These are phyloP conservation scores for Zhuliangozyma parablackwelliae DNA, from an alignment of 1,139 yeast genomes.

Conservation along the genomic window DNA sequence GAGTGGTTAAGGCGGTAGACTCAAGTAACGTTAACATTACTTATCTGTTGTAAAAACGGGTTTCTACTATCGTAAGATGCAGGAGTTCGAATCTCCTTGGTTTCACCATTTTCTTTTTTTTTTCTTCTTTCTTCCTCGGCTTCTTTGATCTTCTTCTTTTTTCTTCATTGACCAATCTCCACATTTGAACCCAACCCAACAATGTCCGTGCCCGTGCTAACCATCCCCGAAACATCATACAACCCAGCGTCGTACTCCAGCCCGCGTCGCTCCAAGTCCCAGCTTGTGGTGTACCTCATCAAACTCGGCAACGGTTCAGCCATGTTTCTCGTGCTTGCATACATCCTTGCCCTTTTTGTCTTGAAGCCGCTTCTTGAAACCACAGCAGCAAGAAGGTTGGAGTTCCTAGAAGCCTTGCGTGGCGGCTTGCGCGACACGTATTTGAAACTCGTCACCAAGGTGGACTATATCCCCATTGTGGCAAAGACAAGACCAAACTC, in stretches of 20 bases:
- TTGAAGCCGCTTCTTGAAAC: slow-evolving; percentile 36
- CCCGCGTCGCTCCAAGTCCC: slow-evolving; percentile 19
- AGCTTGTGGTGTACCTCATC: slow-evolving; percentile 25
- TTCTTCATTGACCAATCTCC: too few relatives aligned
- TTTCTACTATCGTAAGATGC: too few relatives aligned
- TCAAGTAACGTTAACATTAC: too few relatives aligned
- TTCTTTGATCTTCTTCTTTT: too few relatives aligned
- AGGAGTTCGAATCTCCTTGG: too few relatives aligned
- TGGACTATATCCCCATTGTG: slow-evolving; percentile 39
- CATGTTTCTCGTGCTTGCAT: slow-evolving; percentile 23
- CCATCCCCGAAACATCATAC: slow-evolving; percentile 43
- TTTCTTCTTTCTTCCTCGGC: too few relatives aligned
- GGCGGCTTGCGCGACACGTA: slow-evolving; percentile 34
- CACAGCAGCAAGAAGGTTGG: slow-evolving; percentile 27
- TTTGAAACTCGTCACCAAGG: slow-evolving; percentile 30
- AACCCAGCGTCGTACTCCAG: slow-evolving; percentile 23
- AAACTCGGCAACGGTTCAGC: slow-evolving; percentile 37
- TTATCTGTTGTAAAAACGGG: too few relatives aligned
- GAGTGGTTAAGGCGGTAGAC: too few relatives aligned
- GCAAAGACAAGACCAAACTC: slow-evolving; percentile 27
- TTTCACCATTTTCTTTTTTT: too few relatives aligned
- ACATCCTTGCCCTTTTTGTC: slow-evolving; percentile 29
- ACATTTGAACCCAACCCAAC: too few relatives aligned
- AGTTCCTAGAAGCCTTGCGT: slow-evolving; percentile 32
- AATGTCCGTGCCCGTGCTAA: slow-evolving; percentile 12